phyloP scores from a whole-genome alignment of 2,329 filamentous ascomycete species.

The Ophioceras dolichostomum region DNA sequence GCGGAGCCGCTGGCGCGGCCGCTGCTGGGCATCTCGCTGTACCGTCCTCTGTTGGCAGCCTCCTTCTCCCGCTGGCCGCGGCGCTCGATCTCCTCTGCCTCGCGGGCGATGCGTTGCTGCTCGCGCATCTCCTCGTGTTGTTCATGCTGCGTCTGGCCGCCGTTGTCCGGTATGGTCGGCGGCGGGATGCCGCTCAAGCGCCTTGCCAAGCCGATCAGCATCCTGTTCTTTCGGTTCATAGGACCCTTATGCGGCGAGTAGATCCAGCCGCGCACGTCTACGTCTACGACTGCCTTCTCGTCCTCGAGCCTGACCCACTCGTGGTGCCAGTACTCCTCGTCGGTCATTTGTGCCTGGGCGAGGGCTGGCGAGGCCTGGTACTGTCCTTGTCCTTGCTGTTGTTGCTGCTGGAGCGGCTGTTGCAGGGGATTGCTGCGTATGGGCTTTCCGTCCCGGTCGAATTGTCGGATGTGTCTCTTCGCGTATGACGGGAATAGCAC shows the following conservation, averaged over 20 bases:
- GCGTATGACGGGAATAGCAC: slow-evolving; percentile 92
- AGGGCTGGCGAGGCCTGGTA: slow-evolving; percentile 12
- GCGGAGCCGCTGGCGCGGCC: slow-evolving; percentile 16
- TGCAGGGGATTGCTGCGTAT: slow-evolving; percentile 18
- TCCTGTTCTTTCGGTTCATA: slow-evolving; percentile 74
- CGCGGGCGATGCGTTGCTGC: slow-evolving; percentile 55
- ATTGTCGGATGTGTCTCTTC: slow-evolving; percentile 57
- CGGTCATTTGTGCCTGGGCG: slow-evolving; percentile 31
- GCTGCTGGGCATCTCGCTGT: slow-evolving; percentile 50
- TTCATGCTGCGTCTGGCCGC: slow-evolving; percentile 20
- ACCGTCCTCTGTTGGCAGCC: slow-evolving; percentile 57
- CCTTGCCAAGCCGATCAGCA: slow-evolving; percentile 76
- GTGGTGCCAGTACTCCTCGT: slow-evolving; percentile 63
- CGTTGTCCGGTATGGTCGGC: slow-evolving; percentile 32
- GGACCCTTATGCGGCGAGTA: slow-evolving; percentile 78
- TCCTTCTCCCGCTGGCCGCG: slow-evolving; percentile 61
- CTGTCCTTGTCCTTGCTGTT: slow-evolving; percentile 17
- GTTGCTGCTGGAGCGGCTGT: slow-evolving; percentile 18
- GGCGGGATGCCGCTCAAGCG: slow-evolving; percentile 79
- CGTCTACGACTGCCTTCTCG: slow-evolving; percentile 77
- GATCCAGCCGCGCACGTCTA: slow-evolving; percentile 92
- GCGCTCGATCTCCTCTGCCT: slow-evolving; percentile 66
- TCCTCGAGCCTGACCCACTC: slow-evolving; percentile 75
- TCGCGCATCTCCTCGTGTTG: slow-evolving; percentile 38
- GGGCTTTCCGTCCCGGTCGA: slow-evolving; percentile 29